phyloP scores from a whole-genome alignment of 73 alveolate species.

The Stentor coeruleus region DNA sequence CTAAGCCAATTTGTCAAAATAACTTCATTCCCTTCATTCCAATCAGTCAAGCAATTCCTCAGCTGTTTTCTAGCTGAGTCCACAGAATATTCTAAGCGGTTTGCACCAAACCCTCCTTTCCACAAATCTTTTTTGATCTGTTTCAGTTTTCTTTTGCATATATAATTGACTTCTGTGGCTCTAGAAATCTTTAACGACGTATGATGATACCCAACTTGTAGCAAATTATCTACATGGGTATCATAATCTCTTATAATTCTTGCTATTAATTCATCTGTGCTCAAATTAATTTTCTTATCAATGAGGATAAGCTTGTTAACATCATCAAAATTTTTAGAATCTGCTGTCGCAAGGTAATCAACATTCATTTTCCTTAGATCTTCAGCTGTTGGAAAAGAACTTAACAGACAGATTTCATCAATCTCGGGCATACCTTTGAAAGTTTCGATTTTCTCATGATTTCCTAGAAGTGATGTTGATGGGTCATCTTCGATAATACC shows the following conservation, averaged over 20 bases:
- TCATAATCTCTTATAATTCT: conserved; percentile 2
- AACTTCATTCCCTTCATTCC: neutral
- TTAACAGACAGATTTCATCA: neutral
- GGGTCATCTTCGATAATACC: conserved; percentile 1
- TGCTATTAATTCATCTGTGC: neutral
- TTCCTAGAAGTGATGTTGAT: neutral
- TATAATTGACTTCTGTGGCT: neutral
- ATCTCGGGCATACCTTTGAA: neutral
- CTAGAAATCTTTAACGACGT: neutral
- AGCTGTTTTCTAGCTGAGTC: neutral
- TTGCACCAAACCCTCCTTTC: neutral
- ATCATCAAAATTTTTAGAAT: neutral
- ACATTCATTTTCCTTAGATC: neutral
- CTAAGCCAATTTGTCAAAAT: neutral
- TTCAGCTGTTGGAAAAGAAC: neutral
- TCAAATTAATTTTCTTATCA: neutral
- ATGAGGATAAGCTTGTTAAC: neutral
- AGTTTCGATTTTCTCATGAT: conserved; percentile 11
- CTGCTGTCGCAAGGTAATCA: conserved; percentile 17
- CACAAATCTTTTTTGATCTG: neutral
- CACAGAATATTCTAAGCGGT: neutral
- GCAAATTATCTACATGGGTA: neutral
- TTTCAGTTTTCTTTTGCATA: neutral
- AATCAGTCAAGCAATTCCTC: neutral
- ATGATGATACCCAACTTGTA: neutral